Evolutionary conservation across 1,284 basidiomycete genomes (phyloP).

Genomic region (Flammula alnicola): DNA sequence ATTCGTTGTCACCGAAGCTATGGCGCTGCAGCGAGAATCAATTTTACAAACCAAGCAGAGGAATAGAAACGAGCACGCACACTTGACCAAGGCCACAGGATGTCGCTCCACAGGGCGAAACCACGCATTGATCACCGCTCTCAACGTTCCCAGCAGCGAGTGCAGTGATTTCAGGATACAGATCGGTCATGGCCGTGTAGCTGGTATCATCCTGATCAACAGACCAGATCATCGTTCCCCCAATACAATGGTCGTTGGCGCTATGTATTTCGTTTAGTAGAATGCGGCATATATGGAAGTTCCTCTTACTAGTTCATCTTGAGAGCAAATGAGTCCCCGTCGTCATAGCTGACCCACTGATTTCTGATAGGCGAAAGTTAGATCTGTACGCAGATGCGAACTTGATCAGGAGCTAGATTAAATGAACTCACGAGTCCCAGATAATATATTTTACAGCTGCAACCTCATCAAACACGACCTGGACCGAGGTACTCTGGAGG

Average conservation of each 20-base stretch:
- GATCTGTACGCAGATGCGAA: no score
- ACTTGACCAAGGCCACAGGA: slow-evolving; percentile 12
- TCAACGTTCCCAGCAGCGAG: slow-evolving; percentile 2
- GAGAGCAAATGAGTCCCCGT: slow-evolving; percentile 9
- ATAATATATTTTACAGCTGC: slow-evolving; percentile 9
- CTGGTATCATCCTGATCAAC: slow-evolving; percentile 6
- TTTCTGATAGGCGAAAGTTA: no score
- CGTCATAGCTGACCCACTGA: slow-evolving; percentile 14
- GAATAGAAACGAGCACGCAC: not conserved
- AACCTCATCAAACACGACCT: slow-evolving; percentile 6
- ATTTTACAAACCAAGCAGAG: slow-evolving; percentile 23
- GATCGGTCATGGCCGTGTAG: slow-evolving; percentile 11
- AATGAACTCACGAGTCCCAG: slow-evolving; percentile 2
- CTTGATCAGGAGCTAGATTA: not conserved
- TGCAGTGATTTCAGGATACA: slow-evolving; percentile 12
- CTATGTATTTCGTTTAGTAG: not conserved
- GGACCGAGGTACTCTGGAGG: slow-evolving; percentile 2
- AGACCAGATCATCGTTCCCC: slow-evolving; percentile 14
- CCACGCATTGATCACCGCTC: slow-evolving; percentile 2
- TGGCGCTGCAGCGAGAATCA: slow-evolving; percentile 5
- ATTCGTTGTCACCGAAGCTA: slow-evolving; percentile 9
- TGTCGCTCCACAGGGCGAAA: slow-evolving; percentile 2
- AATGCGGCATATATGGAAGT: not conserved
- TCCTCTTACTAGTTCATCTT: slow-evolving; percentile 12
- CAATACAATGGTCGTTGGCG: slow-evolving; percentile 13